phyloP scores from a whole-genome alignment of 2,329 filamentous ascomycete species.

The Pseudogymnoascus sp. region DNA sequence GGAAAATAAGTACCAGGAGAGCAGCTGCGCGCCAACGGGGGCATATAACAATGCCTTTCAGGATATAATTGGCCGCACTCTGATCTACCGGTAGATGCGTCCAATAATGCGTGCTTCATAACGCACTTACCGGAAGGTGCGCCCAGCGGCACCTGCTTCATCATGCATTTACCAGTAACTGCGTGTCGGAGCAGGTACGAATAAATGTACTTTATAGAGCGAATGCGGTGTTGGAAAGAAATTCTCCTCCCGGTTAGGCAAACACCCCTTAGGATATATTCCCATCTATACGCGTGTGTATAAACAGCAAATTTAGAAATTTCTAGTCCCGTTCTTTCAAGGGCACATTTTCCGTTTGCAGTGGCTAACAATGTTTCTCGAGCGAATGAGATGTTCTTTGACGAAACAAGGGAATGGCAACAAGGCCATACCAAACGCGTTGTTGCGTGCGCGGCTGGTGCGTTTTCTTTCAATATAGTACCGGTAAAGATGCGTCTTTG shows the following conservation, averaged over 20 bases:
- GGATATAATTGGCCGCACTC: not conserved
- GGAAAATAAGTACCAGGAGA: conserved; percentile 43
- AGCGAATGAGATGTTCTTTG: not conserved
- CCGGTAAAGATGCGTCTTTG: not conserved
- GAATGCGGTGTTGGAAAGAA: conserved; percentile 1
- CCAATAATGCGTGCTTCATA: no score
- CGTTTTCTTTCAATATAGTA: not conserved
- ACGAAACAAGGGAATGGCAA: not conserved
- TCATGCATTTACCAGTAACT: no score
- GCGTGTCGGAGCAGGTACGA: not conserved
- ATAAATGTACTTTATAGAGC: conserved; percentile 1
- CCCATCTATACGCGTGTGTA: not conserved
- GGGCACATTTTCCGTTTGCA: not conserved
- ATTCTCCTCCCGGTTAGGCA: not conserved
- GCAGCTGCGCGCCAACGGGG: conserved; percentile 37
- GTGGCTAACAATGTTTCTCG: not conserved
- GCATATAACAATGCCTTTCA: conserved; percentile 13
- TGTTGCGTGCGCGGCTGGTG: not conserved
- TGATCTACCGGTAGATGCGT: not conserved
- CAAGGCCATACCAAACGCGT: not conserved
- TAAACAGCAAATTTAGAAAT: conserved; percentile 1
- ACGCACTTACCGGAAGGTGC: no score
- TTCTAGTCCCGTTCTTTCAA: not conserved
- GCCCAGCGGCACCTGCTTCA: no score
- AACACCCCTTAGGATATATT: not conserved